These are phyloP conservation scores for Zychaea mexicana DNA, from an alignment of 371 early-diverging fungal species.

Conservation along the genomic window DNA sequence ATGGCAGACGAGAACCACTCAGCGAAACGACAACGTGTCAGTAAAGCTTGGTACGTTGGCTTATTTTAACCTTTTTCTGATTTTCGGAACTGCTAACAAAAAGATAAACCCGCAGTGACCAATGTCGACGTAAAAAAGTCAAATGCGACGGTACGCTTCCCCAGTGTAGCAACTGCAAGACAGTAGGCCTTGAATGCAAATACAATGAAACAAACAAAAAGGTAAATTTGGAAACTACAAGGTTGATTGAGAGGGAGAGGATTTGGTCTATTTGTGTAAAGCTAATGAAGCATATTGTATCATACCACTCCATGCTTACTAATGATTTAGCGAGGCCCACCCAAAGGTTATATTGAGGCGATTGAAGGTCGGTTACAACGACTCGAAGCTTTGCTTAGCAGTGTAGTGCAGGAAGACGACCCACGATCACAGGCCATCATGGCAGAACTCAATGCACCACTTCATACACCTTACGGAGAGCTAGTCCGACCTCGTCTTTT, in stretches of 20 bases:
- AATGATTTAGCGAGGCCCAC: slow-evolving; percentile 56
- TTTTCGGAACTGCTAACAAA: neutral
- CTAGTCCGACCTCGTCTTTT: slow-evolving; percentile 36
- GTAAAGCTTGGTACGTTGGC: neutral
- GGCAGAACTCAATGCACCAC: slow-evolving; percentile 58
- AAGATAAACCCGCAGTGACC: slow-evolving; percentile 37
- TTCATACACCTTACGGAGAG: slow-evolving; percentile 48
- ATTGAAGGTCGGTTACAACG: slow-evolving; percentile 70
- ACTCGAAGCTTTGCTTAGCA: slow-evolving; percentile 63
- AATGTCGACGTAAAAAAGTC: slow-evolving; percentile 63
- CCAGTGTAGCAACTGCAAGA: slow-evolving; percentile 43
- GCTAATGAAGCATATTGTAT: neutral
- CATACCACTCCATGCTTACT: neutral
- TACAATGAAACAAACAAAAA: slow-evolving; percentile 49
- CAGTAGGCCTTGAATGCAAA: slow-evolving; percentile 30
- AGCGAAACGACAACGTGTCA: slow-evolving; percentile 46
- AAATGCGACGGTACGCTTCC: slow-evolving; percentile 62
- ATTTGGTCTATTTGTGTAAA: no score
- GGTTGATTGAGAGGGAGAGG: neutral
- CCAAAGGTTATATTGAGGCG: slow-evolving; percentile 76
- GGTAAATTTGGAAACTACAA: slow-evolving; percentile 15
- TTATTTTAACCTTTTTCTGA: neutral
- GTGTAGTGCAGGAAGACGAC: slow-evolving; percentile 58
- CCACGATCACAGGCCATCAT: slow-evolving; percentile 59
- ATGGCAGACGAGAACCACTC: neutral